Evolutionary conservation across 2,329 filamentous ascomycete genomes (phyloP).

Genomic region (Cladosporium sphaerospermum): DNA sequence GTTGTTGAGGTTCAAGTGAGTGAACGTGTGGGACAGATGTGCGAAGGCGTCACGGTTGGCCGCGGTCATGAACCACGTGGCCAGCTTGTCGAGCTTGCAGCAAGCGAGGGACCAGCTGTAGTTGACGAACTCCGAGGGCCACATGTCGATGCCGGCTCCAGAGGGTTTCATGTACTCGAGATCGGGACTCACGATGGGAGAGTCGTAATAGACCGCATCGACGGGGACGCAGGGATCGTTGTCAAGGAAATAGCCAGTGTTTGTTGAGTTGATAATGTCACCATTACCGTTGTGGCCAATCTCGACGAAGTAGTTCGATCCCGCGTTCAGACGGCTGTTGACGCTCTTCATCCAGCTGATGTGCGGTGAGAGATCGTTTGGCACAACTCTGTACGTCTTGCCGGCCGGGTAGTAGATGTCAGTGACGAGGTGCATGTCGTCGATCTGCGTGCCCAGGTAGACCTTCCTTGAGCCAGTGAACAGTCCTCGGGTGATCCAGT

Average conservation of each 20-base stretch:
- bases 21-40: conserved; percentile 58
- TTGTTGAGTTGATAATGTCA: conserved; percentile 33
- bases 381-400: conserved; percentile 44
- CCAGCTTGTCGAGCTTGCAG: conserved; percentile 44
- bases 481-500: conserved; percentile 55
- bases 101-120: conserved; percentile 49
- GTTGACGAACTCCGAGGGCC: conserved; percentile 35
- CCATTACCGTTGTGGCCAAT: conserved; percentile 53
- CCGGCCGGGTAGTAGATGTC: conserved; percentile 39
- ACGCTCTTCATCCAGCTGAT: conserved; percentile 38
- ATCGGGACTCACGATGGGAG: conserved; percentile 35
- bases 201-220: conserved; percentile 32
- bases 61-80: conserved; percentile 49
- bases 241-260: conserved; percentile 11
- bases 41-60: conserved; percentile 49
- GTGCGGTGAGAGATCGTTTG: conserved; percentile 44
- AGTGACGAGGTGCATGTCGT: conserved; percentile 55
- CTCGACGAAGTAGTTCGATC: conserved; percentile 49
- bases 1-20: conserved; percentile 54
- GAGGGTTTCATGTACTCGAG: conserved; percentile 43
- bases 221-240: conserved; percentile 26
- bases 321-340: conserved; percentile 45
- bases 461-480: conserved; percentile 52
- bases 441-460: conserved; percentile 53
- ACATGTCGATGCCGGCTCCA: conserved; percentile 33